Evolutionary conservation across 2,329 filamentous ascomycete genomes (phyloP), one percentile per base, ranked within the genome.

Genomic region (Colletotrichum lindemuthianum): DNA sequence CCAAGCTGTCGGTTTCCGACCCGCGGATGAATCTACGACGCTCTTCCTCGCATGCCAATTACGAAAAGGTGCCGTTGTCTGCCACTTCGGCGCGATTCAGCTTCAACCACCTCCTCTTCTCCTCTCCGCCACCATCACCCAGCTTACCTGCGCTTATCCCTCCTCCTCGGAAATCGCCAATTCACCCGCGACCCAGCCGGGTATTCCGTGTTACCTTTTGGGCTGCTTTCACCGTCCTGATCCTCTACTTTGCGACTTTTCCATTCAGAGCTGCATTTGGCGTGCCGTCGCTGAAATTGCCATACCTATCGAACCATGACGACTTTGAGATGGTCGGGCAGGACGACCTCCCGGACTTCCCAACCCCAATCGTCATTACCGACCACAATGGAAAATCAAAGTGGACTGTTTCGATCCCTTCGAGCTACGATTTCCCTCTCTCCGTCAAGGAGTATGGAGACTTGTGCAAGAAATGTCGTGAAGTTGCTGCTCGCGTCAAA

Each of bases 391-490:
- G 90, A 3, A 84, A 83, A 55, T 81, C 88, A 10, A 90, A 86
- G 73, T 96, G 93, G 93, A 96, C 92, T 0, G 86, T 96, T 10
- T 93, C 88, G 2, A 93, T 97, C 41, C 92, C 92, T 1, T 81
- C 84, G 7, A 83, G 83, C 61, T 80, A 84, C 49, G 79, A 82
- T 4, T 95, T 95, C 65, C 92, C 92, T 1, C 76, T 96, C 2
- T 76, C 82, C 0, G 84, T 86, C 16, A 76, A 83, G 9, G 86
- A 92, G 67, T 96, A 96, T 72, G 77, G 82, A 12, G 86, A 90
- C 45, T 89, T 96, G 64, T 92, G 90, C 72, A 80, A 79, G 34
- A 87, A 90, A 69, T 90, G 90, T 53, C 84, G 83, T 65, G 86
- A 92, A 72, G 84, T 92, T 34, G 85, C 90, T 2, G 79, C 78